Evolutionary conservation across 2,329 filamentous ascomycete species (phyloP), one percentile per base, ranked within the genome.

Genomic region (Pseudofabraea citricarpa): DNA sequence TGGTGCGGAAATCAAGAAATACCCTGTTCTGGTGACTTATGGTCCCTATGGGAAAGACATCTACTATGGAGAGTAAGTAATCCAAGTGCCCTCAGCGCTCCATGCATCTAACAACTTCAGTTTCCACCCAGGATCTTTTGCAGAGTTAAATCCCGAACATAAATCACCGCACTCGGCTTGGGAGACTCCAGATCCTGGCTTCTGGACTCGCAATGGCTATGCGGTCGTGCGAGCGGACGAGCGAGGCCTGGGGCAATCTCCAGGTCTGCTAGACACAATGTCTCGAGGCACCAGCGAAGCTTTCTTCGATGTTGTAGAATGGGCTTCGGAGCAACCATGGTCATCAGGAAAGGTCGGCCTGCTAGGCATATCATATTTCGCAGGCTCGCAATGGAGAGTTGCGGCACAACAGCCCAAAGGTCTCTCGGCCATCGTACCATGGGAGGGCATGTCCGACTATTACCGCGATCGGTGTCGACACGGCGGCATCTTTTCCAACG

Each of bases 391-490:
- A 58, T 77, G 74, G 74, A 64, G 72, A 36, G 73, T 77, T 2
- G 73, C 73, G 22, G 72, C 73, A 2, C 62, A 71, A 4, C 63
- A 68, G 35, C 74, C 74, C 0, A 74, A 73, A 47, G 73, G 73
- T 0, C 52, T 78, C 5, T 59, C 70, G 2, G 69, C 68, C 12
- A 72, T 77, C 5, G 65, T 77, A 36, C 74, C 74, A 0, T 77
- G 73, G 73, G 74, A 77, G 52, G 73, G 74, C 3, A 75, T 76
- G 72, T 69, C 66, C 1, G 74, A 77, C 47, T 75, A 75, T 49
- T 77, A 75, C 49, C 65, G 74, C 1, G 79, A 83, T 47, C 64
- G 77, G 1, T 79, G 74, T 49, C 69, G 77, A 0, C 79, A 83
- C 45, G 79, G 79, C 1, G 79, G 79, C 0, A 83, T 83, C 36